A percentile compares a stretch with the other conserved stretches of the same genome.
phyloP scores from a whole-genome alignment of 352 stramenopile species.

The Blastocystis sp. region DNA sequence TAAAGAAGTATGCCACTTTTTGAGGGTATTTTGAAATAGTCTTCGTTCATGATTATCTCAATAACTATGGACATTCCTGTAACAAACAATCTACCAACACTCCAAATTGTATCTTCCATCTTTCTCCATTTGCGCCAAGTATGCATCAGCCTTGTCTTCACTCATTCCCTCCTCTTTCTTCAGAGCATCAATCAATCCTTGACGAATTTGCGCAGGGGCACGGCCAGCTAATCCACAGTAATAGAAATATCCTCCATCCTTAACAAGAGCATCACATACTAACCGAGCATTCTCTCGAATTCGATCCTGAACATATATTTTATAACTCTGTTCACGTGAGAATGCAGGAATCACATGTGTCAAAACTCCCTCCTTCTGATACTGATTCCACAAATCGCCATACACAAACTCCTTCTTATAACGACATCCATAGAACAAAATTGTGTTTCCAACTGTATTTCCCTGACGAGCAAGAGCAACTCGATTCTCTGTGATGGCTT shows the following conservation, averaged over 20 bases:
- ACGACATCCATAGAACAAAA: constrained; percentile 91
- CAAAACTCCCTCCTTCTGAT: constrained; percentile 79
- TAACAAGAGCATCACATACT: constrained; percentile 76
- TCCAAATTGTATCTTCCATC: constrained; percentile 63
- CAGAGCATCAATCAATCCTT: constrained; percentile 52
- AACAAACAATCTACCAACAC: constrained; percentile 67
- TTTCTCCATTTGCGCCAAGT: constrained; percentile 40
- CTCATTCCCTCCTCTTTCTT: constrained; percentile 52
- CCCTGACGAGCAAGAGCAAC: constrained; percentile 74
- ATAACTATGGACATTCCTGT: too few relatives aligned
- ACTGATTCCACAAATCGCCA: constrained; percentile 82
- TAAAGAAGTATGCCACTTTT: too few relatives aligned
- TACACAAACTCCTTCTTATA: constrained; percentile 92
- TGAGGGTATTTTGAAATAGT: too few relatives aligned
- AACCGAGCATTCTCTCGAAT: constrained; percentile 80
- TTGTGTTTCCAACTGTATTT: constrained; percentile 76
- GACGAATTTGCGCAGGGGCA: constrained; percentile 28
- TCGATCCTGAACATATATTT: constrained; percentile 84
- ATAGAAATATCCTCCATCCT: constrained; percentile 81
- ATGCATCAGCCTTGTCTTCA: constrained; percentile 60
- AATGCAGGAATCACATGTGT: constrained; percentile 81
- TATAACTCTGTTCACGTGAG: constrained; percentile 82
- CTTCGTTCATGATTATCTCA: too few relatives aligned
- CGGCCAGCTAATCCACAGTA: constrained; percentile 75
- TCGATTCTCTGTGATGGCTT: constrained; percentile 83